Percentiles rank a stretch among this genome's conserved stretches.
phyloP scores from a whole-genome alignment of 2,329 filamentous ascomycete genomes.

The Dryadomyces sulphureus region DNA sequence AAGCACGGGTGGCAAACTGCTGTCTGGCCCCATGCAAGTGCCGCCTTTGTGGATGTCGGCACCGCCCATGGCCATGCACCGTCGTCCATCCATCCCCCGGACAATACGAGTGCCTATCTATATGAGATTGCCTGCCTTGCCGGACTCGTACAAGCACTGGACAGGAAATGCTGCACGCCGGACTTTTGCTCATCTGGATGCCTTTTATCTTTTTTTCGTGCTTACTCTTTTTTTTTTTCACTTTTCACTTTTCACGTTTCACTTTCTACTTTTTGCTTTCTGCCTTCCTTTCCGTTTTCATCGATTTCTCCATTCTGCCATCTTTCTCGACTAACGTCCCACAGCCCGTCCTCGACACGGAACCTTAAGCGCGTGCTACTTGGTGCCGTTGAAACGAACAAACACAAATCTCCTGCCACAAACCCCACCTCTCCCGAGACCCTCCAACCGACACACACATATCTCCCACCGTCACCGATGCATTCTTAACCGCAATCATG shows the following conservation, averaged over 20 bases:
- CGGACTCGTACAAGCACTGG: too few relatives aligned
- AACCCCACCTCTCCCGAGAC: neutral
- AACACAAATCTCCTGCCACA: conserved; percentile 2
- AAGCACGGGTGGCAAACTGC: too few relatives aligned
- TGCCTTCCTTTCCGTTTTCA: neutral
- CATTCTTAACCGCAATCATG: conserved; percentile 45
- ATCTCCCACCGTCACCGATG: conserved; percentile 24
- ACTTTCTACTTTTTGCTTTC: neutral
- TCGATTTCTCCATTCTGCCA: neutral
- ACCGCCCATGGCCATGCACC: too few relatives aligned
- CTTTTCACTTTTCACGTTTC: neutral
- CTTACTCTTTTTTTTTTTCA: neutral
- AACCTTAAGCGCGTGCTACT: conserved; percentile 5
- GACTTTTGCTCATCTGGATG: neutral
- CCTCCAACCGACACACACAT: neutral
- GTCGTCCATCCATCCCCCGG: too few relatives aligned
- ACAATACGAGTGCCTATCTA: too few relatives aligned
- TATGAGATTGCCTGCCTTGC: too few relatives aligned
- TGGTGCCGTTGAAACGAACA: conserved; percentile 1
- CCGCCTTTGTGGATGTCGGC: too few relatives aligned
- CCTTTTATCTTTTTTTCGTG: neutral
- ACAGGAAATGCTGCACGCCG: neutral
- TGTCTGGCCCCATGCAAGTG: too few relatives aligned
- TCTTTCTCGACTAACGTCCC: conserved; percentile 8
- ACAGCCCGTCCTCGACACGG: conserved; percentile 1